Percentiles rank a stretch among this genome's conserved stretches.
phyloP scores from a whole-genome alignment of 148 eudicot species.

The Rheum nobile region DNA sequence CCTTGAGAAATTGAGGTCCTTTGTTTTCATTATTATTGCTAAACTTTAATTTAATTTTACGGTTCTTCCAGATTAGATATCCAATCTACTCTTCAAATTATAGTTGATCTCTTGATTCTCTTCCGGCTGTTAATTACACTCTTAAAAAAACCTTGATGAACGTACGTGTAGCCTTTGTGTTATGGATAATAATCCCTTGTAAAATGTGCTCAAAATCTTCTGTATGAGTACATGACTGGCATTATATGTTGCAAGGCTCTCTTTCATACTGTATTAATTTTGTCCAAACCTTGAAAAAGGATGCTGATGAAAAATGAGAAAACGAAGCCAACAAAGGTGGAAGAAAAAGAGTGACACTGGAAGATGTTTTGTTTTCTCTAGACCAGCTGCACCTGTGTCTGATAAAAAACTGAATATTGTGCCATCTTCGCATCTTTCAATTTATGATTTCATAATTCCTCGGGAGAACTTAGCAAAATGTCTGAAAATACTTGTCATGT shows the following conservation, averaged over 20 bases:
- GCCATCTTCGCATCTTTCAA: background rate
- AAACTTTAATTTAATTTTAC: background rate
- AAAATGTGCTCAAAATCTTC: background rate
- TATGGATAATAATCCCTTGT: background rate
- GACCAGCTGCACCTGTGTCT: background rate
- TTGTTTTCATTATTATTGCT: background rate
- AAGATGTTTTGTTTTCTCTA: background rate
- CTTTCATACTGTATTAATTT: background rate
- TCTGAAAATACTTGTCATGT: background rate
- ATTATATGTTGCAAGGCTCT: background rate
- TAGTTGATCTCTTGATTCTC: background rate
- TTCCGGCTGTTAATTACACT: background rate
- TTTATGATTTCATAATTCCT: background rate
- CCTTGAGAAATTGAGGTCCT: background rate
- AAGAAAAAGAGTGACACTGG: no score
- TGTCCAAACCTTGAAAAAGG: background rate
- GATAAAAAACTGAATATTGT: background rate
- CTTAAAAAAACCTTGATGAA: background rate
- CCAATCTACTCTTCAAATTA: background rate
- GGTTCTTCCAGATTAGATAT: background rate
- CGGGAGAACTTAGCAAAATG: background rate
- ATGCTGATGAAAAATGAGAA: background rate
- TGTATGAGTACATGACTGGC: background rate
- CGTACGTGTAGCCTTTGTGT: background rate
- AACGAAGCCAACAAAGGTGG: background rate